These are phyloP conservation scores for Mycena metata DNA, from an alignment of 768 basidiomycete genomes.

Conservation along the genomic window DNA sequence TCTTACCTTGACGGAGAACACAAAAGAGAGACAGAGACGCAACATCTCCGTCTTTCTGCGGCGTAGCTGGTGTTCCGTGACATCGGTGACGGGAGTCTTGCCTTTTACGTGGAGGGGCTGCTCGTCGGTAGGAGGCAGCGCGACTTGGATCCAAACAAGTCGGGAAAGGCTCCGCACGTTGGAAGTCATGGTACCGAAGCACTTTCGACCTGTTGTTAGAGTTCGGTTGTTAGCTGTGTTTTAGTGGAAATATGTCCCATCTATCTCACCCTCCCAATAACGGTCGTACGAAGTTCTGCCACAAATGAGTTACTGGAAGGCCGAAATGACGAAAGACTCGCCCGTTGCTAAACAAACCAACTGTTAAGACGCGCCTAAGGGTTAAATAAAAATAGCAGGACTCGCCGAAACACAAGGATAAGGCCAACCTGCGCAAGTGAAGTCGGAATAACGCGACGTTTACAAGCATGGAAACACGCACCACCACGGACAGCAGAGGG, in stretches of 20 bases:
- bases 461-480: constrained; percentile 53
- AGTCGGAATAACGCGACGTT: constrained; percentile 11
- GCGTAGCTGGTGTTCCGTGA: constrained; percentile 67
- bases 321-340: constrained; percentile 46
- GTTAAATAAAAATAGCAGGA: constrained; percentile 6
- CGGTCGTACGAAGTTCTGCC: constrained; percentile 87
- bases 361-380: background rate
- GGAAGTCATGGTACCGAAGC: constrained; percentile 78
- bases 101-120: constrained; percentile 60
- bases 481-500: constrained; percentile 91
- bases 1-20: constrained; percentile 71
- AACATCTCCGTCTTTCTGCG: constrained; percentile 79
- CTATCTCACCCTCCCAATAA: constrained; percentile 74
- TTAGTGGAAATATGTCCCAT: no score
- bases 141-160: constrained; percentile 83
- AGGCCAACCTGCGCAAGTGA: constrained; percentile 76
- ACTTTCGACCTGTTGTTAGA: constrained; percentile 71
- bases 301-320: constrained; percentile 4
- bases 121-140: constrained; percentile 70
- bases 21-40: constrained; percentile 77
- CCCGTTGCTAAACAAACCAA: constrained; percentile 69
- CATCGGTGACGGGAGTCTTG: constrained; percentile 60
- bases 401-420: constrained; percentile 88
- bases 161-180: constrained; percentile 84
- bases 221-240: no score